Percentiles rank a stretch among this genome's conserved stretches.
Evolutionary conservation across 2,329 filamentous ascomycete species (phyloP).

Genomic region (Fragosphaeria purpurea): DNA sequence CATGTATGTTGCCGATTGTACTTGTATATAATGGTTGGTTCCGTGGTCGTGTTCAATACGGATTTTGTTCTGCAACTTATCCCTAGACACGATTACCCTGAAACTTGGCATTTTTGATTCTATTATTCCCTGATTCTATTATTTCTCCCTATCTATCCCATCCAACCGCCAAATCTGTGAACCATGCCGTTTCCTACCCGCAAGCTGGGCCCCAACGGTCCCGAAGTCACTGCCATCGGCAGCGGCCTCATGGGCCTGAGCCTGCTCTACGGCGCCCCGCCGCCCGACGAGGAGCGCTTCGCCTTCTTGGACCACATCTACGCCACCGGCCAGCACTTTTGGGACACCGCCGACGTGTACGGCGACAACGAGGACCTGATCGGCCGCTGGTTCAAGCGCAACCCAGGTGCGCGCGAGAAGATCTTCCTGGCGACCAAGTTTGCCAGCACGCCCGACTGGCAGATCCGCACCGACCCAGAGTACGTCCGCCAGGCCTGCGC

Average conservation of each 20-base stretch:
- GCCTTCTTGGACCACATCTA: slow-evolving; percentile 31
- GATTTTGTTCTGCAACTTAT: no score
- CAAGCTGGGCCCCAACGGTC: slow-evolving; percentile 35
- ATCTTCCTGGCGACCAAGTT: slow-evolving; percentile 30
- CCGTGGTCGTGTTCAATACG: no score
- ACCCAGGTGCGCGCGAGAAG: slow-evolving; percentile 24
- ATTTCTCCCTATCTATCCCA: not conserved
- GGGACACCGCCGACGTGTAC: slow-evolving; percentile 36
- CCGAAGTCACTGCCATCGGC: slow-evolving; percentile 33
- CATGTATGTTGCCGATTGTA: no score
- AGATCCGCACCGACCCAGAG: slow-evolving; percentile 22
- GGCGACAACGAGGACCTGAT: slow-evolving; percentile 32
- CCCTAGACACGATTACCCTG: no score
- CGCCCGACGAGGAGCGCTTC: slow-evolving; percentile 28
- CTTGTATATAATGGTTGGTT: no score
- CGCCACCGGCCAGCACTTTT: slow-evolving; percentile 30
- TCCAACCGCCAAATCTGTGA: no score
- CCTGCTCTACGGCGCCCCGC: slow-evolving; percentile 12
- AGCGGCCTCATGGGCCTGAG: slow-evolving; percentile 35
- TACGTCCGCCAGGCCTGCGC: slow-evolving; percentile 18
- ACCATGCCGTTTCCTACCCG: slow-evolving; percentile 22
- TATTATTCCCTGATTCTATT: not conserved
- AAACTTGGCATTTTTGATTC: not conserved
- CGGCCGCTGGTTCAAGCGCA: slow-evolving; percentile 33
- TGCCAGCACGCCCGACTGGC: slow-evolving; percentile 10